These are phyloP conservation scores for Selaginella tamariscina DNA, from an alignment of 75 land plant genomes.

Conservation along the genomic window DNA sequence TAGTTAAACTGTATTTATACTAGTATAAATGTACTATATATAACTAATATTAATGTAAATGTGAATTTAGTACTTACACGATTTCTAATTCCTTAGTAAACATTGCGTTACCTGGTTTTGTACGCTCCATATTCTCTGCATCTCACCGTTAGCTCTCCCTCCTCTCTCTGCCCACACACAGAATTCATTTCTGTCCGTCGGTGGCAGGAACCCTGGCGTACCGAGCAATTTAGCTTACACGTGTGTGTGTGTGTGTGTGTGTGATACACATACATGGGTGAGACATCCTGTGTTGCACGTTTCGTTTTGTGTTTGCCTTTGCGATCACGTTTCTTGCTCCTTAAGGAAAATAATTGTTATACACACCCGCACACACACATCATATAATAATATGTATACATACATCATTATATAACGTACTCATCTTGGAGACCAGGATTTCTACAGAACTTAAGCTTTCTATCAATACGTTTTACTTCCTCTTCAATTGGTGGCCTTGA, in stretches of 20 bases:
- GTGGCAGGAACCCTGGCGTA: too few relatives aligned
- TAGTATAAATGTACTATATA: neutral
- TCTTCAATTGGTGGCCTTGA: conserved; percentile 33
- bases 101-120: conserved; percentile 16
- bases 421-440: conserved; percentile 76
- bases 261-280: neutral
- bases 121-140: neutral
- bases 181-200: neutral
- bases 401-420: too few relatives aligned
- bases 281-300: conserved; percentile 15
- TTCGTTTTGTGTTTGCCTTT: conserved; percentile 26
- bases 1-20: neutral
- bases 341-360: neutral
- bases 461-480: conserved; percentile 67
- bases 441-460: conserved; percentile 68
- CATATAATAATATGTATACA: neutral
- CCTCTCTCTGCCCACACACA: neutral
- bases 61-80: conserved; percentile 5
- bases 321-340: conserved; percentile 26
- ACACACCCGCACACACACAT: neutral
- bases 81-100: conserved; percentile 9
- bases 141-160: neutral
- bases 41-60: neutral
- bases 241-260: neutral
- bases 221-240: neutral